Evolutionary conservation across 805 yeast genomes (phyloP).

Genomic region (Metschnikowia rubicola): DNA sequence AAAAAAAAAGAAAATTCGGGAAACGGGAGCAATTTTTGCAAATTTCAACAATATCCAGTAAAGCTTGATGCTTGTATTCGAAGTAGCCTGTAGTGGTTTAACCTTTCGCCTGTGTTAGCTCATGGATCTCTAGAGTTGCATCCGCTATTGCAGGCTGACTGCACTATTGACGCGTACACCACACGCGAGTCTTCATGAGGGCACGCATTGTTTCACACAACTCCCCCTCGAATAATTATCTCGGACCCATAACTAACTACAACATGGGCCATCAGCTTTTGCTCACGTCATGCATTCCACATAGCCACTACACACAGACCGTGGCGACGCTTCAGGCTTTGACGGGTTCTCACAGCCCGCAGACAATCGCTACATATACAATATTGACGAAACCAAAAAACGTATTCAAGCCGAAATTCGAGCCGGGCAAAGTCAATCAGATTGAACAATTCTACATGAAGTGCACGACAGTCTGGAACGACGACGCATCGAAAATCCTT

Average conservation of each 20-base stretch:
- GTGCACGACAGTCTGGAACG: conserved; percentile 48
- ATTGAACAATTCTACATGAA: conserved; percentile 53
- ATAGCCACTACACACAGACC: conserved; percentile 39
- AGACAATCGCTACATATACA: conserved; percentile 45
- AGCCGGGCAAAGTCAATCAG: conserved; percentile 55
- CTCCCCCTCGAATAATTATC: too few relatives aligned
- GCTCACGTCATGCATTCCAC: conserved; percentile 44
- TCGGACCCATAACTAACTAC: not conserved
- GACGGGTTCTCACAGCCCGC: conserved; percentile 47
- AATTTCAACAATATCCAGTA: too few relatives aligned
- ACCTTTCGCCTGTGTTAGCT: too few relatives aligned
- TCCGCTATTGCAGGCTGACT: too few relatives aligned
- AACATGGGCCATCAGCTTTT: conserved; percentile 55
- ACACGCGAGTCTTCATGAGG: too few relatives aligned
- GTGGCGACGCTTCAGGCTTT: conserved; percentile 48
- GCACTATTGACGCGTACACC: too few relatives aligned
- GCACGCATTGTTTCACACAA: too few relatives aligned
- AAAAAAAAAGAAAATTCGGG: too few relatives aligned
- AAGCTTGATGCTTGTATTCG: too few relatives aligned
- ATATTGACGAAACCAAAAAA: conserved; percentile 48
- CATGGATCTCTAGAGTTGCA: too few relatives aligned
- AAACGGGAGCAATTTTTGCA: too few relatives aligned
- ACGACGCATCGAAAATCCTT: conserved; percentile 19
- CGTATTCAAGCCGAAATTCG: conserved; percentile 50
- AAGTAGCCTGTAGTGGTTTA: too few relatives aligned